A percentile compares a stretch with the other conserved stretches of the same genome.
These are phyloP conservation scores for Pontederia paniculata DNA, from an alignment of 176 grass and related monocot genomes.

Conservation along the genomic window DNA sequence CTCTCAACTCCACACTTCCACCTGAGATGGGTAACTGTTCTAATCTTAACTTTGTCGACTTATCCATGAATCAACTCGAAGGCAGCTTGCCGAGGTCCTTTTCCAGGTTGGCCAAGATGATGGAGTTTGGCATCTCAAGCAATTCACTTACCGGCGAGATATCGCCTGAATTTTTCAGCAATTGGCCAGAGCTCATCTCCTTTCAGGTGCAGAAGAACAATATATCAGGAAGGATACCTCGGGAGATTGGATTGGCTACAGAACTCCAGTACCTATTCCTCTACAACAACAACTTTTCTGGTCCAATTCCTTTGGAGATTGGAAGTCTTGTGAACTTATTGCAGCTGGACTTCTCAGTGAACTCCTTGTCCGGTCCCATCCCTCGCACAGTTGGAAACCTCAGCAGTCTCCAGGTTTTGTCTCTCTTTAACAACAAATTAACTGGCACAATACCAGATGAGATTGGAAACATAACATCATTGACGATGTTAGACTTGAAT, in stretches of 20 bases:
- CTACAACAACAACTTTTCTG: constrained; percentile 35
- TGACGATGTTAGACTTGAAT: constrained; percentile 30
- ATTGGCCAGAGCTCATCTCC: constrained; percentile 41
- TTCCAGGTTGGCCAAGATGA: constrained; percentile 32
- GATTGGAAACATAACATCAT: constrained; percentile 42
- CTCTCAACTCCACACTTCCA: constrained; percentile 43
- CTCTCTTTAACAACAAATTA: constrained; percentile 50
- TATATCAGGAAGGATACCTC: constrained; percentile 30
- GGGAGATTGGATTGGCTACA: constrained; percentile 26
- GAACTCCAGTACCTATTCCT: constrained; percentile 33
- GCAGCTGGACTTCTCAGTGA: constrained; percentile 38
- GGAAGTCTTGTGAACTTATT: constrained; percentile 30
- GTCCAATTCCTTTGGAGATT: constrained; percentile 44
- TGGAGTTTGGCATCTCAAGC: constrained; percentile 46
- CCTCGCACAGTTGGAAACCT: constrained; percentile 47
- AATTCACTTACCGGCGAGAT: constrained; percentile 54
- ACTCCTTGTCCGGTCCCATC: constrained; percentile 30
- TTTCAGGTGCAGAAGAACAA: constrained; percentile 49
- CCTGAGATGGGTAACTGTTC: constrained; percentile 40
- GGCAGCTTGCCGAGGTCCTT: constrained; percentile 34
- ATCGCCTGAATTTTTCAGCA: constrained; percentile 31
- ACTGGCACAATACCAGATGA: constrained; percentile 40
- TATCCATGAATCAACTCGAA: constrained; percentile 38
- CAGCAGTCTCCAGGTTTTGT: constrained; percentile 20
- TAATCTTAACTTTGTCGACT: constrained; percentile 38